Evolutionary conservation across 163 green algal species (phyloP).

Genomic region (Chlamydomonas reinhardtii): DNA sequence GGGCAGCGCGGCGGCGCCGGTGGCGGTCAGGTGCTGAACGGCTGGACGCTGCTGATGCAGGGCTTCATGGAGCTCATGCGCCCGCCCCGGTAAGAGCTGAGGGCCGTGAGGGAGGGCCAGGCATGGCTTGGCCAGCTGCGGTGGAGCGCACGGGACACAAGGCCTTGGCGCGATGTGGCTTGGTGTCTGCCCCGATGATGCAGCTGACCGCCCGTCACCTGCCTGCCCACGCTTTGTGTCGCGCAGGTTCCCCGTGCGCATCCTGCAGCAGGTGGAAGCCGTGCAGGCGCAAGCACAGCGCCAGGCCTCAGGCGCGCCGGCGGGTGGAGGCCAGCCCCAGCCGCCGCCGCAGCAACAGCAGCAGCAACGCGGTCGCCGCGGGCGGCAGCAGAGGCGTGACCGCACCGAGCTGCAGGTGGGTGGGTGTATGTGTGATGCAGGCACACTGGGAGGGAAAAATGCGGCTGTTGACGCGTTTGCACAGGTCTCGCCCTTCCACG

Average conservation of each 20-base stretch:
- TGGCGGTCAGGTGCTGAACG: neutral
- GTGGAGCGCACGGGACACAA: no score
- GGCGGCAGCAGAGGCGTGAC: neutral
- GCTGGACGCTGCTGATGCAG: slow-evolving; percentile 38
- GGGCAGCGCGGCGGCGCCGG: neutral
- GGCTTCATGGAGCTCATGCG: slow-evolving; percentile 27
- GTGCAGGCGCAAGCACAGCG: neutral
- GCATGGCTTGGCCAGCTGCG: no score
- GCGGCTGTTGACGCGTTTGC: neutral
- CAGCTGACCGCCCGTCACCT: no score
- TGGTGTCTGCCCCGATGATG: no score
- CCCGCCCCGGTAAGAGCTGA: neutral
- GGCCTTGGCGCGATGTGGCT: no score
- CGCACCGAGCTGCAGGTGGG: slow-evolving; percentile 1
- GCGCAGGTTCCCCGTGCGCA: neutral
- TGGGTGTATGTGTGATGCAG: neutral
- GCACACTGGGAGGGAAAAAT: no score
- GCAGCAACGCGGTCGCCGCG: neutral
- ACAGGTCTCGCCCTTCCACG: neutral
- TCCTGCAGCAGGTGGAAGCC: neutral
- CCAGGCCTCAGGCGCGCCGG: neutral
- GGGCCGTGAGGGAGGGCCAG: neutral
- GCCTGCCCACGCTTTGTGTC: no score
- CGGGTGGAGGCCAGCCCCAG: no score
- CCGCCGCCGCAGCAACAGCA: slow-evolving; percentile 9